These are phyloP conservation scores for Sporothrix brasiliensis DNA, from an alignment of 2,329 filamentous ascomycete genomes.

Conservation along the genomic window DNA sequence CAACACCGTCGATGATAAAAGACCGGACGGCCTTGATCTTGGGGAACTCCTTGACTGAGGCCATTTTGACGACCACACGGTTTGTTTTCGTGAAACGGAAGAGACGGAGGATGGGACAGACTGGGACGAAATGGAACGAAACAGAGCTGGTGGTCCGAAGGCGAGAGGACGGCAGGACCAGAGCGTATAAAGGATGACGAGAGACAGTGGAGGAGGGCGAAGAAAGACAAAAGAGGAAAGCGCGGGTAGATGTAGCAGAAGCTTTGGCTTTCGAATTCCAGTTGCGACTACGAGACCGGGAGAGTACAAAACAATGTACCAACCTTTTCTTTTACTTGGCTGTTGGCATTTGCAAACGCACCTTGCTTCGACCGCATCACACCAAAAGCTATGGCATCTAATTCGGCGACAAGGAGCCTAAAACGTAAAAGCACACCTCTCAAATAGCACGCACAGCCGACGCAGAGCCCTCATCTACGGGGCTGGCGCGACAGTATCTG, in stretches of 20 bases:
- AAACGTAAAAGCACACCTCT: neutral
- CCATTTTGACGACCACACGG: constrained; percentile 43
- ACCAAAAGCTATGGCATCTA: neutral
- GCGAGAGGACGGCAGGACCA: constrained; percentile 21
- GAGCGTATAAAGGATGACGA: constrained; percentile 1
- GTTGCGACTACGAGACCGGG: constrained; percentile 1
- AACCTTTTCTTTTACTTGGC: constrained; percentile 4
- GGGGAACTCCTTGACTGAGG: constrained; percentile 63
- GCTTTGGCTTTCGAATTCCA: neutral
- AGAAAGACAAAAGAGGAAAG: constrained; percentile 21
- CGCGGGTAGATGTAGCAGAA: constrained; percentile 28
- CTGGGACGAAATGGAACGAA: neutral
- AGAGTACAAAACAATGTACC: constrained; percentile 10
- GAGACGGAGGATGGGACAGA: neutral
- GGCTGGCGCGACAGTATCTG: constrained; percentile 7
- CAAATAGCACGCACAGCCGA: constrained; percentile 7
- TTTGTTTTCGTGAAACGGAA: neutral
- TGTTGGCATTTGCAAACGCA: neutral
- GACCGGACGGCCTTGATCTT: constrained; percentile 76
- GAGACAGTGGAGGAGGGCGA: neutral
- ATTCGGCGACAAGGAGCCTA: neutral
- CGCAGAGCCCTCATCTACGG: neutral
- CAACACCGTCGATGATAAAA: constrained; percentile 68
- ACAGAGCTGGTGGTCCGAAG: neutral
- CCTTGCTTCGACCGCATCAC: neutral